These are phyloP conservation scores for Colletotrichum sp. DNA, from an alignment of 2,329 filamentous ascomycete genomes.

Conservation along the genomic window DNA sequence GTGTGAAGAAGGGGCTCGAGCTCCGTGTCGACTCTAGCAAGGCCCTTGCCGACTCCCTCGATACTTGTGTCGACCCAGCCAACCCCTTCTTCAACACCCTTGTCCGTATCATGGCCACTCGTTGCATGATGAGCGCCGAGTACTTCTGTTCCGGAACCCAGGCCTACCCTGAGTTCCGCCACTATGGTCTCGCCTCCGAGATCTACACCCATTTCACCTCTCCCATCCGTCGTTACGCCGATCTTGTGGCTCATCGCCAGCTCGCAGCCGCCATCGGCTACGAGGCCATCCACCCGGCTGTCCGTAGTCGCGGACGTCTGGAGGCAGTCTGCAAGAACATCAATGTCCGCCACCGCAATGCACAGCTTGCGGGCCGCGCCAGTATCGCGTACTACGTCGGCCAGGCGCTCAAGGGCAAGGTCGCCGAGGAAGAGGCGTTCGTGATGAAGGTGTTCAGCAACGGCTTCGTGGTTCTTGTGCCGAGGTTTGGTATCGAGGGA, in stretches of 20 bases:
- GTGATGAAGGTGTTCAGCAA: slow-evolving; percentile 98
- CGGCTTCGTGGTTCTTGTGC: slow-evolving; percentile 95
- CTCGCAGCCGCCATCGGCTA: slow-evolving; percentile 95
- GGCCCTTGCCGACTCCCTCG: slow-evolving; percentile 91
- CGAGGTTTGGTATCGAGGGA: slow-evolving; percentile 93
- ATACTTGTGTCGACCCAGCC: slow-evolving; percentile 76
- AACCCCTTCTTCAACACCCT: slow-evolving; percentile 99
- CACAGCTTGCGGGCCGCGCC: slow-evolving; percentile 91
- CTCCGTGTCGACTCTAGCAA: slow-evolving; percentile 86
- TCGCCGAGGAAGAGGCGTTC: slow-evolving; percentile 87
- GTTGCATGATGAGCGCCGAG: slow-evolving; percentile 99
- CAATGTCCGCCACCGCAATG: slow-evolving; percentile 96
- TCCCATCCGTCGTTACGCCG: slow-evolving; percentile 96
- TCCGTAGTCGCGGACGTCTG: slow-evolving; percentile 82
- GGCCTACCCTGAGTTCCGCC: slow-evolving; percentile 90
- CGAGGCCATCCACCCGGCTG: slow-evolving; percentile 80
- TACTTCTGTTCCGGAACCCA: slow-evolving; percentile 97
- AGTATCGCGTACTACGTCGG: slow-evolving; percentile 98
- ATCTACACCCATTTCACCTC: slow-evolving; percentile 99
- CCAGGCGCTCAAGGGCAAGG: slow-evolving; percentile 83
- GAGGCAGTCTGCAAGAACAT: slow-evolving; percentile 98
- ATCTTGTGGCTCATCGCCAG: slow-evolving; percentile 92
- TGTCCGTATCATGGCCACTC: slow-evolving; percentile 94
- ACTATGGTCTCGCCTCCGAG: slow-evolving; percentile 94
- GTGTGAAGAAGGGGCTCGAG: slow-evolving; percentile 82